A percentile compares a stretch with the other conserved stretches of the same genome.
Evolutionary conservation across 2,329 filamentous ascomycete genomes (phyloP).

Genomic region (Epichloe baconii): DNA sequence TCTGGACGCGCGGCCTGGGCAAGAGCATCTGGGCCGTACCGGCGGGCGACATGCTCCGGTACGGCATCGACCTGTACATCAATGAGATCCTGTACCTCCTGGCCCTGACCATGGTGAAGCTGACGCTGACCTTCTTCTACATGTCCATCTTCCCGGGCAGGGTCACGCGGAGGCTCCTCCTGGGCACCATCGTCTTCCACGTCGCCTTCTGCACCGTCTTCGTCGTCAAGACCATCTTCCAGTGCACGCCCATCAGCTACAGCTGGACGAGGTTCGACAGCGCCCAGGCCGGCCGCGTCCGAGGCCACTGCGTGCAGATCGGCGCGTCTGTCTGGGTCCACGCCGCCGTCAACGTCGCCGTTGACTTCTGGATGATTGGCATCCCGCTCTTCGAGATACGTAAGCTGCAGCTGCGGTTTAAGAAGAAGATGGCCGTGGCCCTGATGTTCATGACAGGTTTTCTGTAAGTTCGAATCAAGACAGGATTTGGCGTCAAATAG

Average conservation of each 20-base stretch:
- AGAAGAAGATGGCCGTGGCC: conserved; percentile 4
- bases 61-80: background rate
- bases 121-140: conserved; percentile 5
- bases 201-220: background rate
- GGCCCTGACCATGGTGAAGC: conserved; percentile 2
- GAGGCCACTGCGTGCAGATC: conserved; percentile 4
- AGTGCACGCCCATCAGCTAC: conserved; percentile 3
- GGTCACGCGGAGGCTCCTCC: background rate
- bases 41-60: background rate
- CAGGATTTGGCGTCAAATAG: too few species aligned
- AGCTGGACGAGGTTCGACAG: background rate
- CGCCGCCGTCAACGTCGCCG: conserved; percentile 2
- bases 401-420: conserved; percentile 4
- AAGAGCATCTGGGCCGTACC: background rate
- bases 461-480: background rate
- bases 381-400: conserved; percentile 5
- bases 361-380: conserved; percentile 5
- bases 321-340: conserved; percentile 4
- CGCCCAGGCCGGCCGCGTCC: too few species aligned
- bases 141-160: conserved; percentile 4
- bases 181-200: background rate
- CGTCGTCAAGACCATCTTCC: background rate
- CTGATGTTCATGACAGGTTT: conserved; percentile 6
- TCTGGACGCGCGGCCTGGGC: background rate
- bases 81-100: conserved; percentile 4